A percentile compares a stretch with the other conserved stretches of the same genome.
These are phyloP conservation scores for Polyporus tsugae DNA, from an alignment of 1,284 basidiomycete genomes.

Conservation along the genomic window DNA sequence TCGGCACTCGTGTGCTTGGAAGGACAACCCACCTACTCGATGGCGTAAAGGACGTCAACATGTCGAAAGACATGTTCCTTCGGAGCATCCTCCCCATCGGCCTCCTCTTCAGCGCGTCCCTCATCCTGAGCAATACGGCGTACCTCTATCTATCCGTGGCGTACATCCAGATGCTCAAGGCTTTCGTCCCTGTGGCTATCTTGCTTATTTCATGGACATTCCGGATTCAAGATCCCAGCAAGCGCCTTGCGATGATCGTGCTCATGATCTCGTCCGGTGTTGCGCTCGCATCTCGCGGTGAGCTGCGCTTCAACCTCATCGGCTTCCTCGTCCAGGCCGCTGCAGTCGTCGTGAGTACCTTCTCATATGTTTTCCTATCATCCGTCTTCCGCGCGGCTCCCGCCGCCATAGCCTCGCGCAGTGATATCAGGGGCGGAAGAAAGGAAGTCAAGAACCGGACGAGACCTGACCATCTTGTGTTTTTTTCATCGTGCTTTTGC, in stretches of 20 bases:
- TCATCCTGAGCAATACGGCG: conserved; percentile 94
- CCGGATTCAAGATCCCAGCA: conserved; percentile 89
- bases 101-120: conserved; percentile 89
- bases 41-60: conserved; percentile 86
- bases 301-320: conserved; percentile 84
- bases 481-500: neutral
- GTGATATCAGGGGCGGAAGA: neutral
- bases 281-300: conserved; percentile 88
- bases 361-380: neutral
- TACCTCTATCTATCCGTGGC: conserved; percentile 92
- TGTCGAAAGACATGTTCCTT: conserved; percentile 85
- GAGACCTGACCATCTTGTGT: conserved; percentile 1
- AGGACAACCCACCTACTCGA: conserved; percentile 92
- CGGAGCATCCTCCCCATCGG: conserved; percentile 95
- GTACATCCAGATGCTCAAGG: conserved; percentile 99
- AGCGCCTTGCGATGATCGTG: conserved; percentile 85
- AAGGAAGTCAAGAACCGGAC: neutral
- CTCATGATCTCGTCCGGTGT: conserved; percentile 92
- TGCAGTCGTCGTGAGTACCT: conserved; percentile 69
- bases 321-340: conserved; percentile 89
- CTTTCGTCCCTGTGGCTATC: conserved; percentile 96
- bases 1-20: conserved; percentile 90
- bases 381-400: neutral
- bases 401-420: neutral
- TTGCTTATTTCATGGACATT: conserved; percentile 93